Conservation (phyloP, 73 alveolate genomes). For the Paramecium tetraurelia region DNA sequence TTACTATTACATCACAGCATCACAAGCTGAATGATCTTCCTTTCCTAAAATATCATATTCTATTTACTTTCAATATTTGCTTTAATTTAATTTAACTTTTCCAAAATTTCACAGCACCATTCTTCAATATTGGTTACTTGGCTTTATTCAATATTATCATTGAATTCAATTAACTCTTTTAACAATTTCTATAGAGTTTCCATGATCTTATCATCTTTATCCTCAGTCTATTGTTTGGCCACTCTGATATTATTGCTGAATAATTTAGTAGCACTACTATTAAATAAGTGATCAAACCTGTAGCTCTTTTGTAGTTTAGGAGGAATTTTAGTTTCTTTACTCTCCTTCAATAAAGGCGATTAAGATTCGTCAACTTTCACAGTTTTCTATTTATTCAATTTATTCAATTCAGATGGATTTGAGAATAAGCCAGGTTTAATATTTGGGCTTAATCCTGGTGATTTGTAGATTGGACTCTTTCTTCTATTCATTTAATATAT, state of each 20-base stretch:
- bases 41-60: not conserved
- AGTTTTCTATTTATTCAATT: constrained; percentile 4
- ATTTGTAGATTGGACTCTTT: constrained; percentile 32
- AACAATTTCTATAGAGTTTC: not conserved
- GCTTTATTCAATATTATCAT: not conserved
- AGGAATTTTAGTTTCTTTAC: constrained; percentile 1
- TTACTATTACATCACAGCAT: not conserved
- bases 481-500: constrained; percentile 11
- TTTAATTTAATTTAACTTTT: not conserved
- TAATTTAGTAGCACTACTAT: not conserved
- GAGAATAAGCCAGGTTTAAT: constrained; percentile 32
- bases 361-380: not conserved
- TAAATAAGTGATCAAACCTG: not conserved
- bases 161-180: not conserved
- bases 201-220: not conserved
- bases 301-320: constrained; percentile 1
- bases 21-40: not conserved
- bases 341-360: not conserved
- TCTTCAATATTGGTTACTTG: not conserved
- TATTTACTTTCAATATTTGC: not conserved
- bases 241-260: not conserved
- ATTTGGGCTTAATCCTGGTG: constrained; percentile 15
- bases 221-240: not conserved
- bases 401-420: not conserved
- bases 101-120: not conserved